phyloP scores from a whole-genome alignment of 2,329 filamentous ascomycete species.

The Aspergillus costaricaensis region DNA sequence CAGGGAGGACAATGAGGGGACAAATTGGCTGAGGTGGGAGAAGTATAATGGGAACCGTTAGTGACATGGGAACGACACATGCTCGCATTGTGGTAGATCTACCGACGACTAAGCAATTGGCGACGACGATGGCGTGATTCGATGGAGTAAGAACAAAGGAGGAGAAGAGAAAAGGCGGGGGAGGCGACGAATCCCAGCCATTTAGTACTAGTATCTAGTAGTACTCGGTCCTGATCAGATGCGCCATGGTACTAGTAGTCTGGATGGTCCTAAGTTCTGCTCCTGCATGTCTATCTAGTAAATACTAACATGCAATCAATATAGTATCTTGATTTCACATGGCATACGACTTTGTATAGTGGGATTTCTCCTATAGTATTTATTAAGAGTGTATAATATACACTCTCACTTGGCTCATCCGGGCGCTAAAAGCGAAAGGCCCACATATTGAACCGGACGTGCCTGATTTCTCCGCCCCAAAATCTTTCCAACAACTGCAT shows the following conservation, averaged over 20 bases:
- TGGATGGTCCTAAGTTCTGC: no score
- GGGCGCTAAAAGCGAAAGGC: neutral
- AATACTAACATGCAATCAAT: no score
- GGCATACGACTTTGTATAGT: no score
- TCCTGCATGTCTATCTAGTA: no score
- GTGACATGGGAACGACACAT: neutral
- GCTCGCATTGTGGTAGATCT: neutral
- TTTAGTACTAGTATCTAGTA: no score
- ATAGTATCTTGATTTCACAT: no score
- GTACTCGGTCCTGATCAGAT: no score
- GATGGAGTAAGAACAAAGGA: neutral
- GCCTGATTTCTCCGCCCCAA: no score
- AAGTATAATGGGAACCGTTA: neutral
- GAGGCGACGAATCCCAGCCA: no score
- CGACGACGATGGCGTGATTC: conserved; percentile 20
- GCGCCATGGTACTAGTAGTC: no score
- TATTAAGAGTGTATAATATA: neutral
- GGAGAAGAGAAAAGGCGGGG: neutral
- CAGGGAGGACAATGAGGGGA: neutral
- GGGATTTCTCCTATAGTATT: no score
- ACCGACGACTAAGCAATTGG: neutral
- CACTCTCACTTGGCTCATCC: neutral
- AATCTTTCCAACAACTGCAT: no score
- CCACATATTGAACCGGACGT: neutral
- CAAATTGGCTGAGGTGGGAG: neutral